Conservation (phyloP, 2,329 filamentous ascomycete species). For the Fusarium torreyae region DNA sequence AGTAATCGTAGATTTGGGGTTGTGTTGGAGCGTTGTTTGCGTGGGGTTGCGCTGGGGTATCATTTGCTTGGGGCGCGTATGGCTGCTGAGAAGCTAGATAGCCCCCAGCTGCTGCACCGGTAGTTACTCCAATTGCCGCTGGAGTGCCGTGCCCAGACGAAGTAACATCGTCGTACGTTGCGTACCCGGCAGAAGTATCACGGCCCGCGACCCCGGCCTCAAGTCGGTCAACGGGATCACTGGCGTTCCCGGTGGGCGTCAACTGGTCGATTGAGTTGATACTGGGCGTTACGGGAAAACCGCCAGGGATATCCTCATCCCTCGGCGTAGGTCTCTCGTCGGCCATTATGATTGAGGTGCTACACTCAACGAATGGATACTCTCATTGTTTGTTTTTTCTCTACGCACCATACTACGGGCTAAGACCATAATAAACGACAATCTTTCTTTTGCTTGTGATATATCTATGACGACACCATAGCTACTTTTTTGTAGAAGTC, state of each 20-base stretch:
- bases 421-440: conserved; percentile 14
- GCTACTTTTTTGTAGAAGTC: conserved; percentile 3
- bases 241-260: conserved; percentile 21
- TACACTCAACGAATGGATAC: background rate
- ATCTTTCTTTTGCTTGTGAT: background rate
- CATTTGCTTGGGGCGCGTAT: no score
- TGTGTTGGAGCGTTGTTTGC: background rate
- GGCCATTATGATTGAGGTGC: conserved; percentile 31
- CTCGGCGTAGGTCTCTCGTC: conserved; percentile 44
- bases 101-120: conserved; percentile 5
- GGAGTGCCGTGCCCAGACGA: background rate
- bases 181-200: background rate
- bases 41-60: background rate
- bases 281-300: conserved; percentile 47
- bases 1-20: background rate
- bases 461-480: conserved; percentile 39
- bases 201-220: conserved; percentile 35
- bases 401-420: background rate
- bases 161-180: conserved; percentile 15
- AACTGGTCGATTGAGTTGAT: conserved; percentile 25
- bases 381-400: background rate
- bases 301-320: conserved; percentile 49
- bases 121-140: conserved; percentile 10
- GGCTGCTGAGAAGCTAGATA: conserved; percentile 7
- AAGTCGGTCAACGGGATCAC: conserved; percentile 5